Evolutionary conservation across 805 yeast genomes (phyloP).

Genomic region (Jamesozyma hellenica): DNA sequence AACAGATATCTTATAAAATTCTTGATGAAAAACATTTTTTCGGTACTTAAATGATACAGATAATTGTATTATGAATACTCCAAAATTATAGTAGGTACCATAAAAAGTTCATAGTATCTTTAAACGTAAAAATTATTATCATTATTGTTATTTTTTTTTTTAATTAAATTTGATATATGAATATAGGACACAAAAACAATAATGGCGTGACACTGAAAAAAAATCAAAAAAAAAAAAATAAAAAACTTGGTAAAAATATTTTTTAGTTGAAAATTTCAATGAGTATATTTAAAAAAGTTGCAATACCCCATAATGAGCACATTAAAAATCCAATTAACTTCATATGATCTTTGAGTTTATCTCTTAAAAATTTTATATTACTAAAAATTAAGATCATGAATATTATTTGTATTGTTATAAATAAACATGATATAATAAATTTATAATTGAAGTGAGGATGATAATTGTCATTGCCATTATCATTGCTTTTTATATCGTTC

Average conservation of each 20-base stretch:
- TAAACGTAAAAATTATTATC: no score
- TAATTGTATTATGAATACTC: no score
- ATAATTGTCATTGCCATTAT: constrained; percentile 5
- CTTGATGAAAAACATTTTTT: no score
- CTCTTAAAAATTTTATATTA: constrained; percentile 7
- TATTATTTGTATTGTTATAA: constrained; percentile 16
- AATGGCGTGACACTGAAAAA: neutral
- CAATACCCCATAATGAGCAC: constrained; percentile 21
- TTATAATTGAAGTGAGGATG: constrained; percentile 15
- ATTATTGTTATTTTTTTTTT: no score
- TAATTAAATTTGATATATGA: no score
- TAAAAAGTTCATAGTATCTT: no score
- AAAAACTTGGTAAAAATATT: neutral
- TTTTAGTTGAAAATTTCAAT: constrained; percentile 12
- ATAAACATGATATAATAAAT: constrained; percentile 20
- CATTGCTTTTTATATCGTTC: constrained; percentile 5
- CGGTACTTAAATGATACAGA: no score
- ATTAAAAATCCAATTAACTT: constrained; percentile 17
- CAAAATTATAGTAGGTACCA: no score
- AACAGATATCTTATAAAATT: no score
- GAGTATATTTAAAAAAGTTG: constrained; percentile 20
- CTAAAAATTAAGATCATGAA: constrained; percentile 14
- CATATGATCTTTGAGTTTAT: constrained; percentile 9
- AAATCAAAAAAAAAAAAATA: neutral
- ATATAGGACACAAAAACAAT: no score